Conservation (phyloP, 495 filamentous ascomycete genomes). For the Stereocaulon alpinum region DNA sequence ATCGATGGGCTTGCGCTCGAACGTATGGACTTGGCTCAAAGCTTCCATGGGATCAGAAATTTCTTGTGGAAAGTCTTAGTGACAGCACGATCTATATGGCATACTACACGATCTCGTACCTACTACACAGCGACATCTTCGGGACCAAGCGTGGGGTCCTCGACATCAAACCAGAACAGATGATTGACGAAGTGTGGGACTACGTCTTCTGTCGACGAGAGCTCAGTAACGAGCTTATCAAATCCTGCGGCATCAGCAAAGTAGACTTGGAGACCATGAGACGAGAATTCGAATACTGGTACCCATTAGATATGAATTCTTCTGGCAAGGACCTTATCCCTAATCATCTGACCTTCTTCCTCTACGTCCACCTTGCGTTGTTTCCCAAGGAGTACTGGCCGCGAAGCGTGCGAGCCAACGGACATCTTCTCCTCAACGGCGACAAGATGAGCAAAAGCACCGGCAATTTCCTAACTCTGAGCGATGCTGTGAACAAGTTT, state of each 20-base stretch:
- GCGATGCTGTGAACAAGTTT: constrained; percentile 79
- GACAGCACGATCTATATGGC: constrained; percentile 94
- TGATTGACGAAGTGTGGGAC: constrained; percentile 96
- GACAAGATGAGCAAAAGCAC: constrained; percentile 96
- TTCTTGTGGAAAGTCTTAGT: constrained; percentile 84
- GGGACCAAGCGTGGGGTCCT: constrained; percentile 59
- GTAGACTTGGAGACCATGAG: constrained; percentile 66
- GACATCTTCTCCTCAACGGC: constrained; percentile 86
- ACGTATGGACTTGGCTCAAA: constrained; percentile 89
- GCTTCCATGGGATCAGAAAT: constrained; percentile 87
- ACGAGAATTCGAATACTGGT: constrained; percentile 92
- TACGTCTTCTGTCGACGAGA: constrained; percentile 70
- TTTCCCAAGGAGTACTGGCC: constrained; percentile 86
- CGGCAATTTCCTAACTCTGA: constrained; percentile 89
- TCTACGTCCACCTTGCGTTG: constrained; percentile 88
- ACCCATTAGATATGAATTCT: constrained; percentile 76
- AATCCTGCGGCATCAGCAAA: constrained; percentile 58
- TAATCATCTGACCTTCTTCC: constrained; percentile 90
- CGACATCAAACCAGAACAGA: constrained; percentile 67
- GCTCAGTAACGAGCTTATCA: constrained; percentile 49
- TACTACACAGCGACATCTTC: constrained; percentile 72
- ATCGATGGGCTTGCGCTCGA: constrained; percentile 89
- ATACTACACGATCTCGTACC: constrained; percentile 91
- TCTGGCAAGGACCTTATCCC: constrained; percentile 82
- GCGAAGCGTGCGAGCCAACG: constrained; percentile 70